Evolutionary conservation across 2,329 filamentous ascomycete genomes (phyloP).

Genomic region (Sporothrix dimorphospora): DNA sequence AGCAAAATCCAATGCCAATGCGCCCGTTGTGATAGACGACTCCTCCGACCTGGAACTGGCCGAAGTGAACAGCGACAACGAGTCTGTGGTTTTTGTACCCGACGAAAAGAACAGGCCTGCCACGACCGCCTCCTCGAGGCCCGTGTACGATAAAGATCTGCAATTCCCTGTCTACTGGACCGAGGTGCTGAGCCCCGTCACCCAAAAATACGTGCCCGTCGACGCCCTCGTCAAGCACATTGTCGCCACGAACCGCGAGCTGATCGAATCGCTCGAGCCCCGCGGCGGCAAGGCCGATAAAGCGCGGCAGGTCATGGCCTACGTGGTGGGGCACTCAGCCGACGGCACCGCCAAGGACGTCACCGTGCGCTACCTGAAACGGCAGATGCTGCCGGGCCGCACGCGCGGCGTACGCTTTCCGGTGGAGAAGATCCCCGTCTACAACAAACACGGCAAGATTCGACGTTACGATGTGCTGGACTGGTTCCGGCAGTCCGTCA

Average conservation of each 20-base stretch:
- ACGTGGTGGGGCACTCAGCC: slow-evolving; percentile 78
- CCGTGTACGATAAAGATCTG: slow-evolving; percentile 71
- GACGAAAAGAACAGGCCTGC: slow-evolving; percentile 42
- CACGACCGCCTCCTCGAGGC: neutral
- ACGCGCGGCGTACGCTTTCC: slow-evolving; percentile 84
- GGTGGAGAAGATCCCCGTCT: slow-evolving; percentile 77
- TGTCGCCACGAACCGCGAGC: slow-evolving; percentile 72
- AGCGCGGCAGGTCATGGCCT: slow-evolving; percentile 86
- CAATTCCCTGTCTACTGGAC: slow-evolving; percentile 91
- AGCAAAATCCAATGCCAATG: neutral
- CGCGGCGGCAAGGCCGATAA: slow-evolving; percentile 82
- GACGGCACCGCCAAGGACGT: slow-evolving; percentile 95
- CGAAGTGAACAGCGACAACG: slow-evolving; percentile 59
- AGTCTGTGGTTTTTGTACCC: slow-evolving; percentile 62
- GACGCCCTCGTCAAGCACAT: slow-evolving; percentile 72
- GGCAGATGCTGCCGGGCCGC: slow-evolving; percentile 80
- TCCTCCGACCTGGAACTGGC: slow-evolving; percentile 49
- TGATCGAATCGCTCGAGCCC: slow-evolving; percentile 76
- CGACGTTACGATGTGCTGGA: slow-evolving; percentile 77
- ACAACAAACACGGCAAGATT: slow-evolving; percentile 76
- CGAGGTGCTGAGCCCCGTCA: slow-evolving; percentile 82
- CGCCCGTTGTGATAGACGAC: slow-evolving; percentile 14
- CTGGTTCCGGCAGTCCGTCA: slow-evolving; percentile 78
- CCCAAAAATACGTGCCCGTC: slow-evolving; percentile 76
- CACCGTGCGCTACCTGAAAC: slow-evolving; percentile 85